A percentile compares a stretch with the other conserved stretches of the same genome.
phyloP scores from a whole-genome alignment of 768 basidiomycete species.

The Podaxis rugospora region DNA sequence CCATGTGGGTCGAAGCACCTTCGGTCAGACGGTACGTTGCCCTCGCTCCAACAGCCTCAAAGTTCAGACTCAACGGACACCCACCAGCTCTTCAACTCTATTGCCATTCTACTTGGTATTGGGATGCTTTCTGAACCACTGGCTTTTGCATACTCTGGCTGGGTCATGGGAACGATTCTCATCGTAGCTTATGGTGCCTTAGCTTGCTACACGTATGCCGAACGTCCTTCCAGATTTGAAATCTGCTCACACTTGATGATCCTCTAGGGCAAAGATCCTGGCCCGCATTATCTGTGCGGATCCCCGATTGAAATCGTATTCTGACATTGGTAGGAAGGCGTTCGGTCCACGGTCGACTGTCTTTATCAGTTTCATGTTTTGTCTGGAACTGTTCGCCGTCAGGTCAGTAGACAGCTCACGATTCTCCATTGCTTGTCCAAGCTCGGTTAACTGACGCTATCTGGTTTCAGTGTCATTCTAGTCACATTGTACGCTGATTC shows the following conservation, averaged over 20 bases:
- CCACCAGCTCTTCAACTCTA: slow-evolving; percentile 79
- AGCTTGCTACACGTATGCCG: slow-evolving; percentile 84
- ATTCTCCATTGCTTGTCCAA: neutral
- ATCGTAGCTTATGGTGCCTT: slow-evolving; percentile 74
- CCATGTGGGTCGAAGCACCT: slow-evolving; percentile 59
- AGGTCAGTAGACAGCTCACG: slow-evolving; percentile 38
- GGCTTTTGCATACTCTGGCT: slow-evolving; percentile 90
- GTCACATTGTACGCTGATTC: slow-evolving; percentile 89
- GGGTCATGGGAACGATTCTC: slow-evolving; percentile 72
- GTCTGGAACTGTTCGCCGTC: slow-evolving; percentile 82
- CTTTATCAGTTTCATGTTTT: slow-evolving; percentile 71
- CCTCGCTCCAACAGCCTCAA: neutral
- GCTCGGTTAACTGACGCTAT: neutral
- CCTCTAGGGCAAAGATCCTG: slow-evolving; percentile 76
- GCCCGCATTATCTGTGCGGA: slow-evolving; percentile 73
- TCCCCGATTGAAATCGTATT: slow-evolving; percentile 70
- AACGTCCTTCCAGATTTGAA: neutral
- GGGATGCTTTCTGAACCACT: slow-evolving; percentile 88
- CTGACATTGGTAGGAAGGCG: slow-evolving; percentile 86
- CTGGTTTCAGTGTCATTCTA: slow-evolving; percentile 62
- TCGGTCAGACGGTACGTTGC: slow-evolving; percentile 60
- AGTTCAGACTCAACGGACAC: neutral
- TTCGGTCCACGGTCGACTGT: slow-evolving; percentile 73
- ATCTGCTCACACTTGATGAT: neutral
- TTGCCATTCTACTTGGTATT: slow-evolving; percentile 81